Percentiles rank a stretch among this genome's conserved stretches.
These are phyloP conservation scores for Silene noctiflora DNA, from an alignment of 179 eudicot genomes.

Conservation along the genomic window DNA sequence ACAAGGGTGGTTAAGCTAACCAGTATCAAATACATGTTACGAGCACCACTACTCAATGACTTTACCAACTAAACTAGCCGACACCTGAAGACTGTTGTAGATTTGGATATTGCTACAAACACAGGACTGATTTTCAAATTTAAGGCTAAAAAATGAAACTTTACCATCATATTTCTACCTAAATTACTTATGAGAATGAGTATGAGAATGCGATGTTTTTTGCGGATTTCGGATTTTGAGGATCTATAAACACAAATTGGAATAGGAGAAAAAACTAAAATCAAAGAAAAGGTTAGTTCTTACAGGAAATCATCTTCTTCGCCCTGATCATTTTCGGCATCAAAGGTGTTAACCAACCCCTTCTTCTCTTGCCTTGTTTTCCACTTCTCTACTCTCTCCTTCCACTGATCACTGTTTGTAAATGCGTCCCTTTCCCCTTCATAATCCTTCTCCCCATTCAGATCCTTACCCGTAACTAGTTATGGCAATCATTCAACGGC, in stretches of 20 bases:
- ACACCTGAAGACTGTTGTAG: no score
- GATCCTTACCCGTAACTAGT: conserved; percentile 65
- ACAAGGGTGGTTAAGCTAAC: no score
- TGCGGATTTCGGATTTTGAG: not conserved
- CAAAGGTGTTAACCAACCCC: conserved; percentile 32
- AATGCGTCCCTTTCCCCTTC: conserved; percentile 35
- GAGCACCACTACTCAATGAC: no score
- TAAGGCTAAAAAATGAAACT: not conserved
- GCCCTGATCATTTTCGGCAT: conserved; percentile 25
- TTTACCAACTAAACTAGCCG: no score
- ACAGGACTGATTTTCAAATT: no score
- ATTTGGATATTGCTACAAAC: no score
- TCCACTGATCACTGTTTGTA: conserved; percentile 37
- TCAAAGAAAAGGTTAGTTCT: conserved; percentile 9
- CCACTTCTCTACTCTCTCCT: conserved; percentile 42
- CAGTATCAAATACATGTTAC: no score
- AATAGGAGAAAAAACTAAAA: not conserved
- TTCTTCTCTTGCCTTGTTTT: conserved; percentile 41
- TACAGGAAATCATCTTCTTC: conserved; percentile 44
- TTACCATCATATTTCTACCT: not conserved
- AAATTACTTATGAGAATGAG: not conserved
- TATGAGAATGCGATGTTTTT: no score
- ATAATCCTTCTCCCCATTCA: conserved; percentile 44
- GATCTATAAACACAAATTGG: not conserved
- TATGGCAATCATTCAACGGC: not conserved